A percentile compares a stretch with the other conserved stretches of the same genome.
Conservation (phyloP, 2,329 filamentous ascomycete genomes). For the Epichloe amarillans region DNA sequence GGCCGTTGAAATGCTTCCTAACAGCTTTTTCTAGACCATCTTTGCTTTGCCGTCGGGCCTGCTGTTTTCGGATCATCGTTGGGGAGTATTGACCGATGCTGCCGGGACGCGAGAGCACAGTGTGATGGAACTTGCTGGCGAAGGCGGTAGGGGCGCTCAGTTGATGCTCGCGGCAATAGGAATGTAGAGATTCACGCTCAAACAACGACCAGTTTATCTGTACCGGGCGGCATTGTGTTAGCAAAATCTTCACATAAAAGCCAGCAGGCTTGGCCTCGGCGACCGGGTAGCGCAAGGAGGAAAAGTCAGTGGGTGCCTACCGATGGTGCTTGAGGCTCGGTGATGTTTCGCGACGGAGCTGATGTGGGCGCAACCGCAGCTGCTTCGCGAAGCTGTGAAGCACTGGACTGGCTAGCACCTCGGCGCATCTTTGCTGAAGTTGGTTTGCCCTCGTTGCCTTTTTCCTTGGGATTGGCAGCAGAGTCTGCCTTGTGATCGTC, state of each 20-base stretch:
- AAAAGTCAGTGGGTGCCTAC: slow-evolving; percentile 15
- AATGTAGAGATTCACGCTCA: slow-evolving; percentile 54
- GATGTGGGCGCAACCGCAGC: slow-evolving; percentile 24
- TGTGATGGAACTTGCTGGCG: slow-evolving; percentile 46
- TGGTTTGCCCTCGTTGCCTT: slow-evolving; percentile 25
- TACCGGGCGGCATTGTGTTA: slow-evolving; percentile 5
- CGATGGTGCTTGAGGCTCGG: slow-evolving; percentile 20
- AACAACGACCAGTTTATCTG: slow-evolving; percentile 56
- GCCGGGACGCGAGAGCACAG: slow-evolving; percentile 45
- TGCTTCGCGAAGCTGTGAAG: slow-evolving; percentile 21
- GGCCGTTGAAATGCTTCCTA: slow-evolving; percentile 71
- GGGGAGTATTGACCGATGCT: slow-evolving; percentile 61
- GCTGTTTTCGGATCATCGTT: slow-evolving; percentile 56
- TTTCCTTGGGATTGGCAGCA: slow-evolving; percentile 27
- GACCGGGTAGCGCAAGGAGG: neutral
- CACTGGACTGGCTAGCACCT: slow-evolving; percentile 37
- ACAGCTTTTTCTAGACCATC: slow-evolving; percentile 60
- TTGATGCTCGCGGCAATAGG: slow-evolving; percentile 61
- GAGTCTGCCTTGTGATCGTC: slow-evolving; percentile 33
- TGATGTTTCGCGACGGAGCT: slow-evolving; percentile 16
- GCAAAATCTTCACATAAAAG: neutral
- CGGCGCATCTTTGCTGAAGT: slow-evolving; percentile 42
- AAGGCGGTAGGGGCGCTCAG: slow-evolving; percentile 61
- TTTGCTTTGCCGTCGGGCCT: slow-evolving; percentile 54
- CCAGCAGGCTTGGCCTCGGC: neutral